Evolutionary conservation across 257 asterid species (phyloP), one percentile per base, ranked within the genome.

Genomic region (Jasminum sambac): DNA sequence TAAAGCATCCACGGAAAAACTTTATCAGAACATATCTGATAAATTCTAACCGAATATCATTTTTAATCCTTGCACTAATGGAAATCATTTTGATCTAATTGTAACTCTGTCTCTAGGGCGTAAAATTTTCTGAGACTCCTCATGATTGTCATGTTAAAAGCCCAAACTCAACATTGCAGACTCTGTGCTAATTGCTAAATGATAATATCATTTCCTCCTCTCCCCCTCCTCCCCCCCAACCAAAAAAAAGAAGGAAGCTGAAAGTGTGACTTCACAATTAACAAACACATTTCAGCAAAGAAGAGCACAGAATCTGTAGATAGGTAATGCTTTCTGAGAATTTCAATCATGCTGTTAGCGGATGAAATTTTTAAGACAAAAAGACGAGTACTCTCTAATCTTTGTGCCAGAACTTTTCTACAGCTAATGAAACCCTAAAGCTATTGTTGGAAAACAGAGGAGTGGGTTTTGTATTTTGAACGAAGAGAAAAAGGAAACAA

Each of bases 311-410:
- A 50, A 19, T 17, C 25, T 50, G n/a, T 50, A n/a, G 12, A 10
- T 30, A 39, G 26, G 62, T 34, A 60, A 46, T 57, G 4, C 1
- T 25, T 19, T 55, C 41, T 40, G 69, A 69, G 23, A 17, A 24
- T 63, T 57, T 37, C 21, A 13, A 10, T 61, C 55, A 41, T 16
- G 24, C 6, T 17, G 48, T 55, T 10, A 25, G 48, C 23, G 34
- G 70, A 76, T 26, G 36, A 71, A 66, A 8, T 10, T 5, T 72
- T 64, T 13, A 4, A 19, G 9, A 64, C 39, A 42, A 48, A n/a
- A 8, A 55, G 25, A 14, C 9, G 58, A 50, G 10, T 30, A 24
- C 16, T 17, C 57, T 11, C 1, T 5, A 13, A 41, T 74, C 61
- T 41, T 38, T 13, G 24, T 34, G 38, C 39, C 13, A 1, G 0